These are phyloP conservation scores for Camelina hispida DNA, from an alignment of 345 rosid species.

Conservation along the genomic window DNA sequence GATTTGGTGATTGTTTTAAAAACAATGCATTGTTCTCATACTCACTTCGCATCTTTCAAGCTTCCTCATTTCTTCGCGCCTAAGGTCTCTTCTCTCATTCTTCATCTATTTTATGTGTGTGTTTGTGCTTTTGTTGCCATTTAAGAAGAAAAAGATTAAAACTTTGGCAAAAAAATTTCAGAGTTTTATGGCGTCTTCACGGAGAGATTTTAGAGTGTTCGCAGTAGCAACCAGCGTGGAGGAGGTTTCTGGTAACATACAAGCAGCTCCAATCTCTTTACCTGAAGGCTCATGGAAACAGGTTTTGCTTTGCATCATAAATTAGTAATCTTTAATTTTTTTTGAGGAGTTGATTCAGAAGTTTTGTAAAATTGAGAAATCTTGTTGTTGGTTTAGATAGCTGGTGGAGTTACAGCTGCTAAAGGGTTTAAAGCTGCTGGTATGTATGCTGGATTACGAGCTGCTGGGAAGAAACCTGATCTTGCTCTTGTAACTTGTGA, in stretches of 20 bases:
- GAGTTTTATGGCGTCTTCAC: constrained; percentile 39
- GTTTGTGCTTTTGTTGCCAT: background rate
- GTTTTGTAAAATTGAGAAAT: background rate
- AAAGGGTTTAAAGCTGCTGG: constrained; percentile 90
- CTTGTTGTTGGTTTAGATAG: constrained; percentile 52
- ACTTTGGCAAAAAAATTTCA: constrained; percentile 8
- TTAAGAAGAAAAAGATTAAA: background rate
- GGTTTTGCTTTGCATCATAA: constrained; percentile 42
- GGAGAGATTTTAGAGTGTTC: constrained; percentile 48
- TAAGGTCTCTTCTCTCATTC: constrained; percentile 44
- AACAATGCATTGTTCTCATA: constrained; percentile 46
- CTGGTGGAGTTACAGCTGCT: constrained; percentile 95
- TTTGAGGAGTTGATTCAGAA: background rate
- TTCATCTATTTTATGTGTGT: background rate
- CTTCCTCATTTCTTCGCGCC: constrained; percentile 44
- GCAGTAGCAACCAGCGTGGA: constrained; percentile 45
- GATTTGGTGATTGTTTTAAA: constrained; percentile 9
- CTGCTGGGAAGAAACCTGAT: constrained; percentile 87
- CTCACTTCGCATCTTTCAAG: constrained; percentile 47
- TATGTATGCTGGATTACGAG: constrained; percentile 82
- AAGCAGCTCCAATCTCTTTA: constrained; percentile 85
- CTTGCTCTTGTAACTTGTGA: constrained; percentile 89
- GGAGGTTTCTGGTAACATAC: constrained; percentile 60
- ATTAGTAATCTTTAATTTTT: background rate
- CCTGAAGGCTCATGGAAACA: constrained; percentile 89